Percentiles rank a stretch among this genome's conserved stretches.
Conservation (phyloP, 345 rosid species). For the Brassica incana region DNA sequence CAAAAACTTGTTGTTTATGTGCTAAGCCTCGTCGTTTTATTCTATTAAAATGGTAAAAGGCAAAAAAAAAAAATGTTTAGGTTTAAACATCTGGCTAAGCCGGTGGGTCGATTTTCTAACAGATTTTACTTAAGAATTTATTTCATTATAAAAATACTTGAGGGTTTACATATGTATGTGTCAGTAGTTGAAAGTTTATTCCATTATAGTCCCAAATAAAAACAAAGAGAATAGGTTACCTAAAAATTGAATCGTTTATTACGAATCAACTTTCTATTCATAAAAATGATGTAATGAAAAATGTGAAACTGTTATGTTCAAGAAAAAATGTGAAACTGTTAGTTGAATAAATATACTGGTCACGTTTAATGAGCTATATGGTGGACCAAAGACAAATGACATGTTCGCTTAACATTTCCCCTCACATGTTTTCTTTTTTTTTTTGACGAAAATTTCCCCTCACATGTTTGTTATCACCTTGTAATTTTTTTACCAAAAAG, state of each 20-base stretch:
- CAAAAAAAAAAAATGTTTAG: too few relatives aligned
- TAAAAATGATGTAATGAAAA: background rate
- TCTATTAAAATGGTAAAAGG: too few relatives aligned
- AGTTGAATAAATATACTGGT: slow-evolving; percentile 14
- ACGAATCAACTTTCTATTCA: background rate
- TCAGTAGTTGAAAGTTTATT: too few relatives aligned
- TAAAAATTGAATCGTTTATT: background rate
- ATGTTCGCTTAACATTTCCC: background rate
- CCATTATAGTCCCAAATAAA: background rate
- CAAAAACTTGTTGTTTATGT: too few relatives aligned
- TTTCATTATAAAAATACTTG: too few relatives aligned
- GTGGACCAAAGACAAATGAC: slow-evolving; percentile 2
- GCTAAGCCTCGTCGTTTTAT: too few relatives aligned
- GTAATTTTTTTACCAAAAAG: background rate
- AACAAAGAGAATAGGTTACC: background rate
- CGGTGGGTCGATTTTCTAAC: too few relatives aligned
- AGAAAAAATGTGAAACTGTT: background rate
- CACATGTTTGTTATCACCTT: background rate
- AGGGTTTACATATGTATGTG: too few relatives aligned
- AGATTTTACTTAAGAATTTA: too few relatives aligned
- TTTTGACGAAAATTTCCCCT: background rate
- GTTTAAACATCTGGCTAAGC: too few relatives aligned
- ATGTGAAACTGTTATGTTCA: background rate
- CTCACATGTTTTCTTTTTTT: background rate
- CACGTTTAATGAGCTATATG: slow-evolving; percentile 18